These are phyloP conservation scores for Zasmidium angulare DNA, from an alignment of 2,329 filamentous ascomycete genomes.

Conservation along the genomic window DNA sequence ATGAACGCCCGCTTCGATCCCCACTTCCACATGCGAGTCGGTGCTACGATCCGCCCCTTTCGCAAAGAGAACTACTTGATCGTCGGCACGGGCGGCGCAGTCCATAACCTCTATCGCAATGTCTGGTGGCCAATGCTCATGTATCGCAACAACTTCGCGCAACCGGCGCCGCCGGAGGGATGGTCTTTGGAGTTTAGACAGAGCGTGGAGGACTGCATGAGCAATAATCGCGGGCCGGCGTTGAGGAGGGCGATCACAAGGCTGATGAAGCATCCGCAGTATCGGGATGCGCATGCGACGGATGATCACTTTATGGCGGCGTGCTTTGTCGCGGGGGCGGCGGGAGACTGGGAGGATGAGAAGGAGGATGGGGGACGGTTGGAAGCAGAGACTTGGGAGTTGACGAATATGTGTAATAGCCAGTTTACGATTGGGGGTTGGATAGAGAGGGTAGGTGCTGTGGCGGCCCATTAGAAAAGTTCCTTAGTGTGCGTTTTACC, in stretches of 20 bases:
- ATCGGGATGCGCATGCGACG: slow-evolving; percentile 65
- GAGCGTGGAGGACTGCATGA: slow-evolving; percentile 60
- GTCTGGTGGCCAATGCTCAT: slow-evolving; percentile 63
- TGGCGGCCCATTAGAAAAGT: slow-evolving; percentile 9
- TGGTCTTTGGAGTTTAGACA: slow-evolving; percentile 67
- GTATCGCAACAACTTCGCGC: slow-evolving; percentile 64
- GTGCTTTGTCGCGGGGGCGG: slow-evolving; percentile 62
- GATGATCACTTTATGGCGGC: slow-evolving; percentile 70
- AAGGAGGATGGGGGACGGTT: slow-evolving; percentile 40
- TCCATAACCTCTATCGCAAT: slow-evolving; percentile 71
- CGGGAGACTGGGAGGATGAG: slow-evolving; percentile 45
- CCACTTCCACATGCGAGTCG: slow-evolving; percentile 58
- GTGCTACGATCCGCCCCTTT: slow-evolving; percentile 56
- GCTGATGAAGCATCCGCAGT: slow-evolving; percentile 67
- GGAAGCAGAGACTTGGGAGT: slow-evolving; percentile 64
- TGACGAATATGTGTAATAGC: slow-evolving; percentile 63
- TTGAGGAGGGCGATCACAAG: slow-evolving; percentile 58
- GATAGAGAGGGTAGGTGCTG: slow-evolving; percentile 23
- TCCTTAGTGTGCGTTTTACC: background rate
- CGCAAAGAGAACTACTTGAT: slow-evolving; percentile 58
- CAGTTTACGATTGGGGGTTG: slow-evolving; percentile 57
- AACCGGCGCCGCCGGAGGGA: slow-evolving; percentile 57
- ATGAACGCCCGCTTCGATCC: slow-evolving; percentile 58
- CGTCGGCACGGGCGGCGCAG: slow-evolving; percentile 61
- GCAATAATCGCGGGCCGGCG: slow-evolving; percentile 53